Percentiles rank a stretch among this genome's conserved stretches.
Evolutionary conservation across 768 basidiomycete genomes (phyloP).

Genomic region (Mycena venus): DNA sequence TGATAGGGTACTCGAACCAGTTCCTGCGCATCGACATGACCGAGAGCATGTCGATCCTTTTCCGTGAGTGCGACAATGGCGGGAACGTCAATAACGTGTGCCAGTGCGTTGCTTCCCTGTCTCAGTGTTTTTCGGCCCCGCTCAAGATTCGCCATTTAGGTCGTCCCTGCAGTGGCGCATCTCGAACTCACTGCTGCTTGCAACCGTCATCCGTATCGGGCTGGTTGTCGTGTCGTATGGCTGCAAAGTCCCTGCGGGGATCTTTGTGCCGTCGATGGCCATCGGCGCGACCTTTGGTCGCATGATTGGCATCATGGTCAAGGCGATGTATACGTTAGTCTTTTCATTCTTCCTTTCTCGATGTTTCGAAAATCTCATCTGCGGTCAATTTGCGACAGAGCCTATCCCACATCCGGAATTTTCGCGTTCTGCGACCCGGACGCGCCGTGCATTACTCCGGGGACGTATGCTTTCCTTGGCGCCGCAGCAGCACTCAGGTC

Average conservation of each 20-base stretch:
- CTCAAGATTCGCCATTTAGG: slow-evolving; percentile 53
- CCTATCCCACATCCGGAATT: slow-evolving; percentile 86
- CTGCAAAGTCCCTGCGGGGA: slow-evolving; percentile 96
- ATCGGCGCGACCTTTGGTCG: slow-evolving; percentile 97
- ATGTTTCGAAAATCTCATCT: neutral
- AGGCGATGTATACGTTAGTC: slow-evolving; percentile 86
- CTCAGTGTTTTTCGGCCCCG: neutral
- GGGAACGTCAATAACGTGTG: slow-evolving; percentile 91
- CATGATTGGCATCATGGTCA: slow-evolving; percentile 97
- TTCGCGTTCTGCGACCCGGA: slow-evolving; percentile 94
- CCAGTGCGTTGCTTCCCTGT: slow-evolving; percentile 76
- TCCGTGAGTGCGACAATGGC: slow-evolving; percentile 95
- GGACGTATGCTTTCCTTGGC: slow-evolving; percentile 97
- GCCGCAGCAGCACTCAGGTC: slow-evolving; percentile 96
- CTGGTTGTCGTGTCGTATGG: slow-evolving; percentile 95
- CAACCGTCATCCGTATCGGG: slow-evolving; percentile 88
- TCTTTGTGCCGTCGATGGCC: slow-evolving; percentile 99
- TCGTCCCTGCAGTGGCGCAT: slow-evolving; percentile 94
- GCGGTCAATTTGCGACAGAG: slow-evolving; percentile 45
- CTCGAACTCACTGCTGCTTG: slow-evolving; percentile 91
- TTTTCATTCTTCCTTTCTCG: neutral
- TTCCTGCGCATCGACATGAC: slow-evolving; percentile 99
- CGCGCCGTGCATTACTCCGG: slow-evolving; percentile 96
- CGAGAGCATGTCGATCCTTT: slow-evolving; percentile 93
- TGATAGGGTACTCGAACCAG: slow-evolving; percentile 94